Evolutionary conservation across 352 stramenopile species (phyloP).

Genomic region (Pythium brachiatum): DNA sequence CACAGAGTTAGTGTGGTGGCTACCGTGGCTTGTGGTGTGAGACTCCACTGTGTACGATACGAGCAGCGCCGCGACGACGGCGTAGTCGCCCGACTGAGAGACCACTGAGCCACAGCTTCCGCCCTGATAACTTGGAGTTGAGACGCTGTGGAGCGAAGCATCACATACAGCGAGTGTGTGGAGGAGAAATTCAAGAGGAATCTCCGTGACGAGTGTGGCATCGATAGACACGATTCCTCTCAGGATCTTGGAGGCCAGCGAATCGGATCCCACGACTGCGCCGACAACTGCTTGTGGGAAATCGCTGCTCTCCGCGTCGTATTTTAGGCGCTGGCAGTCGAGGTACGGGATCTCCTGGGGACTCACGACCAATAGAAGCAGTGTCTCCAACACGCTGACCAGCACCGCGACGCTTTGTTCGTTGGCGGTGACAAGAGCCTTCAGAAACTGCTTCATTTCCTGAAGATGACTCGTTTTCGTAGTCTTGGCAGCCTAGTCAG

Average conservation of each 20-base stretch:
- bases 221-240: slow-evolving; percentile 37
- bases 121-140: slow-evolving; percentile 23
- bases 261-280: slow-evolving; percentile 21
- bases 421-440: slow-evolving; percentile 28
- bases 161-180: slow-evolving; percentile 33
- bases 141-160: slow-evolving; percentile 9
- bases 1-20: slow-evolving; percentile 11
- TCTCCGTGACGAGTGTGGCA: slow-evolving; percentile 17
- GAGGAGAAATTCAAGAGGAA: slow-evolving; percentile 37
- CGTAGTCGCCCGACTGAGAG: slow-evolving; percentile 31
- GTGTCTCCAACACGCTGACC: slow-evolving; percentile 25
- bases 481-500: background rate
- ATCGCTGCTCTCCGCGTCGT: slow-evolving; percentile 27
- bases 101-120: slow-evolving; percentile 34
- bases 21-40: background rate
- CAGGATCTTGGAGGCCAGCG: slow-evolving; percentile 33
- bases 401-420: slow-evolving; percentile 34
- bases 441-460: slow-evolving; percentile 42
- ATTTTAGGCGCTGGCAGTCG: slow-evolving; percentile 28
- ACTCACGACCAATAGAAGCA: slow-evolving; percentile 35
- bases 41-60: slow-evolving; percentile 19
- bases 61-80: slow-evolving; percentile 31
- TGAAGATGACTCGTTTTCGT: slow-evolving; percentile 9
- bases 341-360: slow-evolving; percentile 33
- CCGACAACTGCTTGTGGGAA: slow-evolving; percentile 12